Evolutionary conservation across 345 rosid genomes (phyloP), one percentile per base, ranked within the genome.

Genomic region (Streptanthus diversifolius): DNA sequence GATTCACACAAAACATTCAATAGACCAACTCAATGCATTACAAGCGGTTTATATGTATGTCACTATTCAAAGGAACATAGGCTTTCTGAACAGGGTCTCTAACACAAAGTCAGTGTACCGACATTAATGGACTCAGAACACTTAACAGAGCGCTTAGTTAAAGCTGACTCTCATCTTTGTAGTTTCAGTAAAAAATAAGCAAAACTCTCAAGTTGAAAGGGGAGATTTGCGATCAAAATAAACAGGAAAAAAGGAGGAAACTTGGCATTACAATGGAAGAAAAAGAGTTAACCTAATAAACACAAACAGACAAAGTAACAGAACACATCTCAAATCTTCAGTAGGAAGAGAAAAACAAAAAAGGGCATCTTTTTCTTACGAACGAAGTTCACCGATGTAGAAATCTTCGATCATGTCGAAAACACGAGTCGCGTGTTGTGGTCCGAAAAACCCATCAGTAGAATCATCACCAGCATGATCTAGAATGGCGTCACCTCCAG

Each of bases 401-500:
- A 86, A 93, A 78, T 93, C 96, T 1, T 85, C 98, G 10, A 90
- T 84, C 88, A 87, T 85, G 81, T 88, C 92, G 72, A 90, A 93
- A 24, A 86, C 92, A 33, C 89, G 82, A 63, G 87, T 84, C 0
- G 87, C 90, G 57, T 90, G 97, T 71, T 93, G 98, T 21, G 98
- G 98, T 80, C 99, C 96, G 61, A 41, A 91, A 82, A 95, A 95
- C 3, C 99, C 99, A 73, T 85, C 83, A 3, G 93, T 95, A 2
- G 99, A 90, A 86, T 95, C 96, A 80, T 83, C 91, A 30, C 99
- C 99, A 5, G 99, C 97, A 70, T 91, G 90, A 44, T 74, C 81
- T 54, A 95, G 84, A 72, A 95, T 95, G 52, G 97, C 87, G 62
- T 95, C 99, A 44, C 93, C 99, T 66, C 99, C 97, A 10, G 97